Evolutionary conservation across 441 rosid genomes (phyloP).

Genomic region (Arabidopsis hybrid): DNA sequence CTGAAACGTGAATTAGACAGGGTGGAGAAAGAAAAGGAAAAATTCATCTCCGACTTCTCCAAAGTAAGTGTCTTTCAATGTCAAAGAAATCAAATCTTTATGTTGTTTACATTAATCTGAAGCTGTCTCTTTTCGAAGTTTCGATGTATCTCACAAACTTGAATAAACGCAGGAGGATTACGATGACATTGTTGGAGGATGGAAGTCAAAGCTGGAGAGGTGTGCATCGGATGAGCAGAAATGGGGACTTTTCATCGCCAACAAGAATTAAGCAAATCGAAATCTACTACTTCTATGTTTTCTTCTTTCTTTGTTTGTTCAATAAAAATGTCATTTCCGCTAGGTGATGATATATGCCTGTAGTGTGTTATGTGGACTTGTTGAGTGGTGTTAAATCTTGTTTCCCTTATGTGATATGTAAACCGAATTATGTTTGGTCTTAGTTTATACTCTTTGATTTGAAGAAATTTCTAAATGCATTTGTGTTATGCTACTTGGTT

Average conservation of each 20-base stretch:
- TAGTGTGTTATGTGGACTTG: constrained; percentile 14
- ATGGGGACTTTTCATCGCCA: constrained; percentile 93
- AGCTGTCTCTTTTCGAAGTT: not conserved
- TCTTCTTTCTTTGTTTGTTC: not conserved
- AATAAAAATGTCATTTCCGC: constrained; percentile 17
- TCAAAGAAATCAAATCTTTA: not conserved
- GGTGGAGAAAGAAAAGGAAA: constrained; percentile 74
- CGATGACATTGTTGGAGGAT: constrained; percentile 87
- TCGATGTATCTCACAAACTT: not conserved
- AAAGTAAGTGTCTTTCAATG: constrained; percentile 50
- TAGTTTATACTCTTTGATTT: not conserved
- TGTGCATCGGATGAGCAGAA: constrained; percentile 77
- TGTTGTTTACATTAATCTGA: not conserved
- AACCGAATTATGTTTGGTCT: constrained; percentile 2
- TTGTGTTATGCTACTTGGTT: not conserved
- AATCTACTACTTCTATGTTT: not conserved
- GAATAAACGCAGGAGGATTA: constrained; percentile 73
- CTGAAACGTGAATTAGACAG: constrained; percentile 67
- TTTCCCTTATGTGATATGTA: not conserved
- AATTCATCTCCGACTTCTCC: constrained; percentile 75
- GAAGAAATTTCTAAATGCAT: not conserved
- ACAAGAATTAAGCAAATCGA: constrained; percentile 28
- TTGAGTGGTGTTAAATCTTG: not conserved
- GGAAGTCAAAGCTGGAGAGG: constrained; percentile 91
- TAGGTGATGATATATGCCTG: constrained; percentile 9